Evolutionary conservation across 2,329 filamentous ascomycete species (phyloP).

Genomic region (Cytospora leucostoma): DNA sequence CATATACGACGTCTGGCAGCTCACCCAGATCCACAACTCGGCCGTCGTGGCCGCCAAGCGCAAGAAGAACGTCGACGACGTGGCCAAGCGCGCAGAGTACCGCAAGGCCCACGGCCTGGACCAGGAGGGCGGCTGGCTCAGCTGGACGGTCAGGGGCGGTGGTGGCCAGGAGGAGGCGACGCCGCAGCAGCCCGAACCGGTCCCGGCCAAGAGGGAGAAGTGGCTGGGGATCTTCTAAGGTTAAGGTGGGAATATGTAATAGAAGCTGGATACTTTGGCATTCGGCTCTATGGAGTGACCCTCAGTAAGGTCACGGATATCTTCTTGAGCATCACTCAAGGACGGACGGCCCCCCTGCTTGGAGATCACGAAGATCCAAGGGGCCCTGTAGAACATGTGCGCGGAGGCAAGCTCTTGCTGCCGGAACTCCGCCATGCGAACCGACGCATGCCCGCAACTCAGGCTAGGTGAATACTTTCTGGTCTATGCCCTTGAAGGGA

Average conservation of each 20-base stretch:
- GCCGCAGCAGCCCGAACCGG: constrained; percentile 35
- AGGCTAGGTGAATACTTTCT: constrained; percentile 16
- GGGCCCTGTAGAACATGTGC: background rate
- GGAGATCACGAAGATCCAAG: background rate
- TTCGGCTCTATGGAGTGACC: background rate
- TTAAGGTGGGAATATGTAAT: constrained; percentile 38
- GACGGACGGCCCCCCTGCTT: background rate
- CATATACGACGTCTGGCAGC: constrained; percentile 70
- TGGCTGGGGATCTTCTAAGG: constrained; percentile 79
- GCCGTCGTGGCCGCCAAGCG: constrained; percentile 70
- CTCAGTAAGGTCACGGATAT: background rate
- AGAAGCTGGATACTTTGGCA: background rate
- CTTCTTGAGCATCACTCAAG: background rate
- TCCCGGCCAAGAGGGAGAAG: constrained; percentile 41
- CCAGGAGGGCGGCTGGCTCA: constrained; percentile 55
- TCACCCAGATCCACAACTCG: constrained; percentile 74
- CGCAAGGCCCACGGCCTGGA: constrained; percentile 83
- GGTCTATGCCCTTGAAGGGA: constrained; percentile 20
- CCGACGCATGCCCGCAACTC: constrained; percentile 1
- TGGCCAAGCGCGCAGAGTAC: constrained; percentile 82
- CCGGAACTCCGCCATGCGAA: background rate
- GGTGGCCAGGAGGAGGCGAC: constrained; percentile 21
- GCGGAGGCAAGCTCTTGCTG: constrained; percentile 1
- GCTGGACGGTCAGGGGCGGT: constrained; percentile 29
- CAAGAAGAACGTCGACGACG: constrained; percentile 75